A percentile compares a stretch with the other conserved stretches of the same genome.
These are phyloP conservation scores for Talaromyces amestolkiae DNA, from an alignment of 2,329 filamentous ascomycete species.

Conservation along the genomic window DNA sequence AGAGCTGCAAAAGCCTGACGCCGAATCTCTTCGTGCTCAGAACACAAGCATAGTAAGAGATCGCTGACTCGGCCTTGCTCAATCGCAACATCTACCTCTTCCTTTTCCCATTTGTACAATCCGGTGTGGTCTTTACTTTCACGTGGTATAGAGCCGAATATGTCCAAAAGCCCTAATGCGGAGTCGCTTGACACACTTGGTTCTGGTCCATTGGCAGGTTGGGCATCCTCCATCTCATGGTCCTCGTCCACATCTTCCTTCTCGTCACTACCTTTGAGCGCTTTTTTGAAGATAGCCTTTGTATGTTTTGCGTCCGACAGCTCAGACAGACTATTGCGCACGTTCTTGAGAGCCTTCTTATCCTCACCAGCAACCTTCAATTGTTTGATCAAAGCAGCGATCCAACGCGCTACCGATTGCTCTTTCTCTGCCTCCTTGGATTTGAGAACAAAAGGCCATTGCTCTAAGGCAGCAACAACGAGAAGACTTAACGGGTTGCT, in stretches of 20 bases:
- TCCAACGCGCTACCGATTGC: constrained; percentile 55
- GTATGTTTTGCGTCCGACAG: constrained; percentile 40
- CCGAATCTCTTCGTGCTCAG: constrained; percentile 70
- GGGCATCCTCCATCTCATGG: constrained; percentile 18
- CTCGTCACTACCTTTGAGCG: constrained; percentile 33
- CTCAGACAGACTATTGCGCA: constrained; percentile 46
- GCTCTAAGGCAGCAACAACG: constrained; percentile 69
- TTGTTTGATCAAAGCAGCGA: constrained; percentile 57
- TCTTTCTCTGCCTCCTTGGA: constrained; percentile 47
- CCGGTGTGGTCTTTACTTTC: constrained; percentile 44
- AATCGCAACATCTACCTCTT: constrained; percentile 73
- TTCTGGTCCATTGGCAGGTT: constrained; percentile 17
- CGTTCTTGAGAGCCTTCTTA: constrained; percentile 43
- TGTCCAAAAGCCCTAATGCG: constrained; percentile 49
- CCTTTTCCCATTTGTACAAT: constrained; percentile 66
- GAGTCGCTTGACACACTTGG: not conserved
- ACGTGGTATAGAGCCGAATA: constrained; percentile 52
- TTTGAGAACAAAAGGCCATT: constrained; percentile 67
- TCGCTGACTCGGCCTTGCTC: constrained; percentile 71
- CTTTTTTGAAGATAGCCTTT: constrained; percentile 35
- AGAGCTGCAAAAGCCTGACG: constrained; percentile 61
- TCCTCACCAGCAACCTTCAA: constrained; percentile 56
- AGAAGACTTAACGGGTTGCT: constrained; percentile 58
- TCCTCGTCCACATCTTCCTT: constrained; percentile 12
- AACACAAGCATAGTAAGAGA: constrained; percentile 73